These are phyloP conservation scores for Geranium brycei DNA, from an alignment of 345 rosid genomes.

Conservation along the genomic window DNA sequence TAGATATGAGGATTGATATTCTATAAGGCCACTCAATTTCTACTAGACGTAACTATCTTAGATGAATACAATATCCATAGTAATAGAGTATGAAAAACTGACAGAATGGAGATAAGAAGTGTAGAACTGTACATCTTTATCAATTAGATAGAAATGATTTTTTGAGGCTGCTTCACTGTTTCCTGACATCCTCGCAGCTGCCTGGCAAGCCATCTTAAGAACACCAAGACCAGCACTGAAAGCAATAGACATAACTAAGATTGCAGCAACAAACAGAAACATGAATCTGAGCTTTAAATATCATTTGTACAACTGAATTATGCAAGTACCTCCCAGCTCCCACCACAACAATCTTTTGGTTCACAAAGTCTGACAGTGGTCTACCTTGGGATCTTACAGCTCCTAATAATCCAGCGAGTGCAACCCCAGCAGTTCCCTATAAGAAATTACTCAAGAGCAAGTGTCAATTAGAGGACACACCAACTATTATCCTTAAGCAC, in stretches of 20 bases:
- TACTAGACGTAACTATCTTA: no score
- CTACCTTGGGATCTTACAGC: conserved; percentile 89
- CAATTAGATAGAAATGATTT: conserved; percentile 59
- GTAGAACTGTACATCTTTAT: conserved; percentile 66
- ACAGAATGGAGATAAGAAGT: neutral
- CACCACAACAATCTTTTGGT: conserved; percentile 95
- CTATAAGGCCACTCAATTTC: no score
- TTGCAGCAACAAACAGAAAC: neutral
- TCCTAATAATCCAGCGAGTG: conserved; percentile 91
- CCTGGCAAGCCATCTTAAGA: conserved; percentile 60
- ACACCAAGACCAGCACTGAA: conserved; percentile 99
- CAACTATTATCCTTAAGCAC: conserved; percentile 5
- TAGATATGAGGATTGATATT: no score
- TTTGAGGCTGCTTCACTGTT: conserved; percentile 33
- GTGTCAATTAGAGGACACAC: neutral
- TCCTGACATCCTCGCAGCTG: conserved; percentile 70
- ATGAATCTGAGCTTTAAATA: neutral
- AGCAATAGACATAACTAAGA: conserved; percentile 7
- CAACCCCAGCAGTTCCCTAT: conserved; percentile 99
- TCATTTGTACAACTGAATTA: neutral
- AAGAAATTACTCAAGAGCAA: conserved; percentile 10
- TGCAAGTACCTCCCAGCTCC: conserved; percentile 93
- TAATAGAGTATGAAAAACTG: neutral
- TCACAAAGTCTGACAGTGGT: conserved; percentile 60
- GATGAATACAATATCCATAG: neutral